Evolutionary conservation across 345 rosid genomes (phyloP), one percentile per base, ranked within the genome.

Genomic region (Eucalyptus marginata): DNA sequence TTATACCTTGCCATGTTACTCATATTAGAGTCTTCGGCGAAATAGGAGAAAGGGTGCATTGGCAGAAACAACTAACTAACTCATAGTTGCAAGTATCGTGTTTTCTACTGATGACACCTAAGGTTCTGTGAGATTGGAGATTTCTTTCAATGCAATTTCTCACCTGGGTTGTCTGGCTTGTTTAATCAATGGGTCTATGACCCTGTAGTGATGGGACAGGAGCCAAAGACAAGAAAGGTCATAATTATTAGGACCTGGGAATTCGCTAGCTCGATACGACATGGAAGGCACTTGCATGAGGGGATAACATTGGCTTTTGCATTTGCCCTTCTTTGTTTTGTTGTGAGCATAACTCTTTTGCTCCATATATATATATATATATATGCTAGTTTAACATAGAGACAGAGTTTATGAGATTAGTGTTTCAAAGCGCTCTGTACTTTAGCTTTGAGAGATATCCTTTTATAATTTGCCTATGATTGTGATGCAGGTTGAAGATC

Each of bases 401-500:
- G 84, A 76, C 24, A 7, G 36, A 64, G 47, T 76, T 76, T 76
- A 76, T 11, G 84, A 40, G 47, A 76, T 40, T 40, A 40, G 47
- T 11, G 83, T 76, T 71, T 76, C 14, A 2, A 12, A 76, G 84
- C 5, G 29, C 47, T 20, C 47, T 36, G 84, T 71, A 76, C 46
- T 76, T 40, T 76, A 76, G 84, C 84, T 76, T 76, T 36, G 84
- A 76, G 84, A 76, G 24, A 10, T 40, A 44, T 25, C 84, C 27
- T 40, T 40, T 58, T 33, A 86, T 85, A 49, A 85, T 85, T 85
- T 85, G 84, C 84, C 47, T 20, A 40, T 76, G 47, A 76, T 85
- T 49, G 40, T 85, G 36, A 47, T 50, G 56, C 25, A 96, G 98
- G 96, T 96, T 86, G 97, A 94, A 85, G 94, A 89, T 91, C 96